Evolutionary conservation across 768 basidiomycete genomes (phyloP).

Genomic region (Kockovaella imperatae): DNA sequence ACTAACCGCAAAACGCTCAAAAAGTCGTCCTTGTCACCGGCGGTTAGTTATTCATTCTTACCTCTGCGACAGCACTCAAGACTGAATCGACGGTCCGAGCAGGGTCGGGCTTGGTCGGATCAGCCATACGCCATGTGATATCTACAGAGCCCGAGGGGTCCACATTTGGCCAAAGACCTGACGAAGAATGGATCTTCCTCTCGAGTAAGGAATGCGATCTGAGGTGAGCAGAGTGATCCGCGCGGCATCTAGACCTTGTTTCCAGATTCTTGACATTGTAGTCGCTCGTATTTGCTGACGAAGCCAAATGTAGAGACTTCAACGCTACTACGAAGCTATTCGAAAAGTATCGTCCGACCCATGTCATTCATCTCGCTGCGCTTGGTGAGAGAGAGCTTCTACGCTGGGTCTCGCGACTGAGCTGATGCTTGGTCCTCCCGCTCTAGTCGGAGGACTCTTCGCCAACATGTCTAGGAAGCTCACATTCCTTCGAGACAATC

Average conservation of each 20-base stretch:
- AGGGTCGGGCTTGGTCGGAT: constrained; percentile 68
- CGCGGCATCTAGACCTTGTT: no score
- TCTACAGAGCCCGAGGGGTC: constrained; percentile 70
- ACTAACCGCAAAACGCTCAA: no score
- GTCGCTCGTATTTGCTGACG: not conserved
- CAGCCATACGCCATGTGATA: constrained; percentile 69
- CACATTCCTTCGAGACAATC: constrained; percentile 89
- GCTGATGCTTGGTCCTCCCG: not conserved
- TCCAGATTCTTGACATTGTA: not conserved
- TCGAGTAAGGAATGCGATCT: constrained; percentile 74
- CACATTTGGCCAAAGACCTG: constrained; percentile 63
- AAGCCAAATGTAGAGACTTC: constrained; percentile 52
- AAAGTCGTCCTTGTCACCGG: constrained; percentile 8
- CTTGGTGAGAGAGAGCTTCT: constrained; percentile 53
- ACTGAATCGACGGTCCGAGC: not conserved
- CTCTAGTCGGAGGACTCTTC: constrained; percentile 82
- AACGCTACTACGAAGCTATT: constrained; percentile 65
- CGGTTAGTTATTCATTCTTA: not conserved
- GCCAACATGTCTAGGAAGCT: constrained; percentile 94
- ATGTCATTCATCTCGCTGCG: constrained; percentile 94
- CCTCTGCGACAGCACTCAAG: not conserved
- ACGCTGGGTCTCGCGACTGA: not conserved
- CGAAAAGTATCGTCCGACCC: constrained; percentile 85
- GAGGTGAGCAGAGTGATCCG: constrained; percentile 50
- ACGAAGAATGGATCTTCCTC: constrained; percentile 81